Evolutionary conservation across 306 rosid genomes (phyloP).

Genomic region (Rubus parviflorus): DNA sequence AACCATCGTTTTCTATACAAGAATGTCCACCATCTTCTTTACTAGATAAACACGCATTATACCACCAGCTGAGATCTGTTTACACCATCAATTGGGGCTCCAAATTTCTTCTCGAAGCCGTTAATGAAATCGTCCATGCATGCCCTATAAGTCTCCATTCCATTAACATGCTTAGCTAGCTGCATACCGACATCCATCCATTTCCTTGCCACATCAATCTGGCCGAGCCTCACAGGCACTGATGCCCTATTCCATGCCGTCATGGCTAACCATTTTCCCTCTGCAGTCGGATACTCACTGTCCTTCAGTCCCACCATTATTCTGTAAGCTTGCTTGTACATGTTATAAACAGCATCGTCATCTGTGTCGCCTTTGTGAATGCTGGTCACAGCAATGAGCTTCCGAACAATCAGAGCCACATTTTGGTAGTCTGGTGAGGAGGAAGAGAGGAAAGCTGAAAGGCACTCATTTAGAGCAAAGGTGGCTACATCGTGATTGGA

Average conservation of each 20-base stretch:
- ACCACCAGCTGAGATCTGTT: constrained; percentile 25
- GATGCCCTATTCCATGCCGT: constrained; percentile 97
- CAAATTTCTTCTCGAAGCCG: constrained; percentile 42
- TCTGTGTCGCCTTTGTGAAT: constrained; percentile 77
- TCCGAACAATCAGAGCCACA: constrained; percentile 71
- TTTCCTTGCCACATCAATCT: constrained; percentile 70
- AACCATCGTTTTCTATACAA: constrained; percentile 1
- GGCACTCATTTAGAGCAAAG: constrained; percentile 76
- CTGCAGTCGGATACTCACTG: constrained; percentile 76
- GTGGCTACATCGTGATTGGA: constrained; percentile 73
- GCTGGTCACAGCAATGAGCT: constrained; percentile 66
- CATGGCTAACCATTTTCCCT: constrained; percentile 94
- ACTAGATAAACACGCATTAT: constrained; percentile 13
- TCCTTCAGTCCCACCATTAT: constrained; percentile 91
- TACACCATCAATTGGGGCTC: constrained; percentile 26
- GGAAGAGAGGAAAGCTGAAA: constrained; percentile 72
- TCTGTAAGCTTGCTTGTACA: constrained; percentile 75
- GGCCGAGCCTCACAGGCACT: constrained; percentile 72
- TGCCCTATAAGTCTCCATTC: constrained; percentile 78
- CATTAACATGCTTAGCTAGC: constrained; percentile 69
- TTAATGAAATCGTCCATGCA: constrained; percentile 78
- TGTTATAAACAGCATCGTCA: constrained; percentile 63
- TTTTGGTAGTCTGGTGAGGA: constrained; percentile 63
- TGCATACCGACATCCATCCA: constrained; percentile 85
- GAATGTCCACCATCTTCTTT: constrained; percentile 15